Conservation (phyloP, 2,329 filamentous ascomycete genomes). For the Microdochium paspali region DNA sequence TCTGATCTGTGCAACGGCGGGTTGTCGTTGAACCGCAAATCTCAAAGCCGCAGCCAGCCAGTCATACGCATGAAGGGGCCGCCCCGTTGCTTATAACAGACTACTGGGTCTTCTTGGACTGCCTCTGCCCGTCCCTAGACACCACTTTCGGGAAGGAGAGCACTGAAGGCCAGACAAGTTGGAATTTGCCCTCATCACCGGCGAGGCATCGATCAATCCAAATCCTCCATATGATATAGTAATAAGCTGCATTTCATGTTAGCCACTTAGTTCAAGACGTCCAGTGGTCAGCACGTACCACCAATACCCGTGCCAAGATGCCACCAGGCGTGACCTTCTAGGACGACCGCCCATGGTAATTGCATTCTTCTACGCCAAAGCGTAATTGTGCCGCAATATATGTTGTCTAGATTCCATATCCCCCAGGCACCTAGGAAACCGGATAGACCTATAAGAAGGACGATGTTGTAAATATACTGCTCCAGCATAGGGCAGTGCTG, state of each 20-base stretch:
- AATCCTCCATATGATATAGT: slow-evolving; percentile 75
- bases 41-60: too few relatives aligned
- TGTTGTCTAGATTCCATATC: slow-evolving; percentile 73
- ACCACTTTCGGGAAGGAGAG: slow-evolving; percentile 43
- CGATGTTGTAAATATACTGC: slow-evolving; percentile 1
- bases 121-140: slow-evolving; percentile 16
- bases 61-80: too few relatives aligned
- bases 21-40: too few relatives aligned
- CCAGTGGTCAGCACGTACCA: slow-evolving; percentile 7
- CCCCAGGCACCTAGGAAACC: slow-evolving; percentile 68
- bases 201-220: slow-evolving; percentile 74
- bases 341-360: slow-evolving; percentile 69
- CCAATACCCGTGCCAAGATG: slow-evolving; percentile 75
- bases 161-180: slow-evolving; percentile 57
- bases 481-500: too few relatives aligned
- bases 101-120: slow-evolving; percentile 12
- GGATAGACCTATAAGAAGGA: slow-evolving; percentile 47
- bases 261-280: background rate
- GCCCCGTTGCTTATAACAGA: too few relatives aligned
- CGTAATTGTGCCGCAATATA: slow-evolving; percentile 59
- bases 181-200: slow-evolving; percentile 60
- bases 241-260: slow-evolving; percentile 47
- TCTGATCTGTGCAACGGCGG: too few relatives aligned
- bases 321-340: slow-evolving; percentile 53
- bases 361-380: slow-evolving; percentile 58